phyloP scores from a whole-genome alignment of 2,329 filamentous ascomycete species.

The Stagonosporopsis chrysanthemi region DNA sequence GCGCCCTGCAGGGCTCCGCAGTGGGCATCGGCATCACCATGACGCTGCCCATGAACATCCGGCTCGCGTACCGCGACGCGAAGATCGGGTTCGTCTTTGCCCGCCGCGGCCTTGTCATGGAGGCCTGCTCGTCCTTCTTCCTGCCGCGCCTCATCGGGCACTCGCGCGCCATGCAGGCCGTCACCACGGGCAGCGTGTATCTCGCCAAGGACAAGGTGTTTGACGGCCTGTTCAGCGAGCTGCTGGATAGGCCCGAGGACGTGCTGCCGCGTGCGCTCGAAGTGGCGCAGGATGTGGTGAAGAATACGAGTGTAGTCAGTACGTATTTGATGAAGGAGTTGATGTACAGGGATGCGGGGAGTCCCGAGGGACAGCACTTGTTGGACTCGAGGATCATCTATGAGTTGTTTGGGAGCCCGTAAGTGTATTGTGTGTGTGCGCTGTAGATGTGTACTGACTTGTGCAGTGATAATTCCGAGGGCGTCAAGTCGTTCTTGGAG shows the following conservation, averaged over 20 bases:
- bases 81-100: conserved; percentile 79
- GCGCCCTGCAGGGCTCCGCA: conserved; percentile 63
- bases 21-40: conserved; percentile 67
- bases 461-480: conserved; percentile 69
- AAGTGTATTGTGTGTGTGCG: conserved; percentile 13
- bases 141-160: conserved; percentile 73
- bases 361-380: conserved; percentile 73
- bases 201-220: conserved; percentile 58
- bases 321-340: conserved; percentile 74
- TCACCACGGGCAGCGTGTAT: conserved; percentile 72
- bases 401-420: conserved; percentile 63
- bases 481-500: conserved; percentile 72
- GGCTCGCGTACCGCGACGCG: conserved; percentile 62
- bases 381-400: conserved; percentile 72
- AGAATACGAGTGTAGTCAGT: conserved; percentile 70
- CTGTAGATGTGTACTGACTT: conserved; percentile 4
- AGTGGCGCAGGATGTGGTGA: conserved; percentile 71
- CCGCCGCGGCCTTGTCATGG: conserved; percentile 73
- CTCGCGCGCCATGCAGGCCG: conserved; percentile 68
- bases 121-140: conserved; percentile 75
- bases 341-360: conserved; percentile 67
- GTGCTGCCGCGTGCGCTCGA: conserved; percentile 71
- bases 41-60: conserved; percentile 64
- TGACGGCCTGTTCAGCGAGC: conserved; percentile 70
- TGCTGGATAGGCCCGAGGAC: conserved; percentile 63